Base-by-base conservation (phyloP, 1,139 yeast species). In the Geotrichum citri-aurantii region DNA sequence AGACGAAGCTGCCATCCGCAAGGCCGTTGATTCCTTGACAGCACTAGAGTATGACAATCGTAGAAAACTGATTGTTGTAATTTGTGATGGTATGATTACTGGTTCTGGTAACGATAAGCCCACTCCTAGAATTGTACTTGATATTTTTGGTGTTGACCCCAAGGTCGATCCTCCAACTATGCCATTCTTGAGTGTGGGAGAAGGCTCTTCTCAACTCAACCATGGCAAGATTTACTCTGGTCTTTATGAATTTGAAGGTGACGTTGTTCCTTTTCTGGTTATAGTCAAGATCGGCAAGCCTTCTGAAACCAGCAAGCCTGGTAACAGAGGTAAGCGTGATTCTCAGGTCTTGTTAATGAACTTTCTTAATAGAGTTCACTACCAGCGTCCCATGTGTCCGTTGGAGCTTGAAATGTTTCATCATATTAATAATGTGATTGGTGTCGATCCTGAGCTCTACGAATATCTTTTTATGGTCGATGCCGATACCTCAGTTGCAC, bases 311-410 rank as follows among this genome's bases (percentile, higher is more conserved):
- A 59, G 64, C 44, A 64, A 70, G 23, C 77, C 79, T 2, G 79
- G 79, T 12, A 75, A 75, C 63, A 67, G 79, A 56, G 79, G 79
- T 31, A 75, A 75, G 64, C 75, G 79, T 54, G 79, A 75, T 64
- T 75, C 78, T 2, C 79, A 75, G 64, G 68, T 75, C 55, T 57
- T 75, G 50, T 58, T 75, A 55, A 73, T 75, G 77, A 73, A 71
- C 52, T 74, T 74, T 65, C 63, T 75, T 57, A 75, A 75, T 63
- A 68, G 73, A 11, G 76, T 75, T 2, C 78, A 75, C 52, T 69
- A 68, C 59, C 73, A 73, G 52, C 63, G 68, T 23, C 75, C 77
- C 10, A 75, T 75, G 79, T 65, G 64, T 47, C 78, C 78, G 4
- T 64, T 75, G 11, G 79, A 75, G 58, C 66, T 75, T 19, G 79